Evolutionary conservation across 139 green algal genomes (phyloP).

Genomic region (Gonium pectorale): DNA sequence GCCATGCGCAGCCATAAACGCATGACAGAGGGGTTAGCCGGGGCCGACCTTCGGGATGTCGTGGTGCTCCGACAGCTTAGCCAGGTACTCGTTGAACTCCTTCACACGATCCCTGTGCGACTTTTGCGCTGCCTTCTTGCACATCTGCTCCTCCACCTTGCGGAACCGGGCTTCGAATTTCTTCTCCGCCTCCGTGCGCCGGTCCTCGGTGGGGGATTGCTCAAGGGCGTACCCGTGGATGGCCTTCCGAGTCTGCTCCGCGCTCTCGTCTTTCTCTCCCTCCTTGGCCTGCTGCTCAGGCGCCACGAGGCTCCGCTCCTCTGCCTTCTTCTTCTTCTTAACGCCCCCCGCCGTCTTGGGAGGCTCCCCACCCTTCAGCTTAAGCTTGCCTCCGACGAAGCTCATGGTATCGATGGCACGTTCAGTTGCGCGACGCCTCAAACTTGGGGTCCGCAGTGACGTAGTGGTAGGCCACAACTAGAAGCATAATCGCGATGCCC

Average conservation of each 20-base stretch:
- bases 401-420: slow-evolving; percentile 53
- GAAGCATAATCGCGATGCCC: slow-evolving; percentile 76
- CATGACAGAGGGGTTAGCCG: slow-evolving; percentile 57
- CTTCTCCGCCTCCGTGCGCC: slow-evolving; percentile 87
- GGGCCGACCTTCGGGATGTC: slow-evolving; percentile 90
- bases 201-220: slow-evolving; percentile 62
- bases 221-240: slow-evolving; percentile 63
- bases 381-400: slow-evolving; percentile 88
- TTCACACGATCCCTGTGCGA: slow-evolving; percentile 86
- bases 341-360: slow-evolving; percentile 63
- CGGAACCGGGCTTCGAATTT: slow-evolving; percentile 46
- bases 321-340: slow-evolving; percentile 88
- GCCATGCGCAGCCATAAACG: no score
- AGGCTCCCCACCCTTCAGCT: slow-evolving; percentile 85
- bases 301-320: slow-evolving; percentile 38
- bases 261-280: not conserved
- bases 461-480: slow-evolving; percentile 87
- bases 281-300: slow-evolving; percentile 20
- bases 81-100: slow-evolving; percentile 89
- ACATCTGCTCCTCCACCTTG: slow-evolving; percentile 78
- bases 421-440: slow-evolving; percentile 26
- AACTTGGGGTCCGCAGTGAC: slow-evolving; percentile 59
- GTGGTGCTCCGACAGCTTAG: slow-evolving; percentile 85
- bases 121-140: slow-evolving; percentile 80
- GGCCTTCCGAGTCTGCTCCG: slow-evolving; percentile 31